phyloP scores from a whole-genome alignment of 371 early-diverging fungal species.

The Mucor plumbeus region DNA sequence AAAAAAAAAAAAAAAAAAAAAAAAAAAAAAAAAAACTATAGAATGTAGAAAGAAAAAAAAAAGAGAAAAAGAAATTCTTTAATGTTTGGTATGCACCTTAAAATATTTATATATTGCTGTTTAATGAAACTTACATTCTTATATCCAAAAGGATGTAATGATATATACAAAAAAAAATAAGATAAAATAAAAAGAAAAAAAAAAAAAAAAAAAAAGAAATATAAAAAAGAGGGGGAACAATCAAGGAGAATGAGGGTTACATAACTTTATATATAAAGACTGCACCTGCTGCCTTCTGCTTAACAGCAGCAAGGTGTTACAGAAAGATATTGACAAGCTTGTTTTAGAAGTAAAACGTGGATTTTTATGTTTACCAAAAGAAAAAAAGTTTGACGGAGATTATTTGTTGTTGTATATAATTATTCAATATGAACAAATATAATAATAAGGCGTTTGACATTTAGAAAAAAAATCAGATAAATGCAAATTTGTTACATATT shows the following conservation, averaged over 20 bases:
- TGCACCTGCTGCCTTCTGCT: background rate
- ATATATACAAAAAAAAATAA: background rate
- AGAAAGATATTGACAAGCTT: background rate
- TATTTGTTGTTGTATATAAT: background rate
- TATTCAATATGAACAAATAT: background rate
- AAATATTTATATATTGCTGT: background rate
- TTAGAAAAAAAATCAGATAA: background rate
- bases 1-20: background rate
- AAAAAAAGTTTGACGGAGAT: background rate
- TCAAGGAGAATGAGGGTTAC: background rate
- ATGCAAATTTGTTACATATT: background rate
- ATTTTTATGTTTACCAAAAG: background rate
- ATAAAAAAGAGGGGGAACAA: background rate
- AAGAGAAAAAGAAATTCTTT: background rate
- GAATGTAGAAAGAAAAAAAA: background rate
- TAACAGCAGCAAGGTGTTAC: background rate
- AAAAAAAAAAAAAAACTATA: background rate
- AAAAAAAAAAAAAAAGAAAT: conserved; percentile 4
- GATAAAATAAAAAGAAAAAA: conserved; percentile 1
- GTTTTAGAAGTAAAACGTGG: conserved; percentile 8
- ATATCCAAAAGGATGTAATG: background rate
- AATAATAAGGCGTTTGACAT: background rate
- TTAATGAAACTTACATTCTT: conserved; percentile 15
- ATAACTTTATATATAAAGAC: background rate
- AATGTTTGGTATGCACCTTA: conserved; percentile 13